phyloP scores from a whole-genome alignment of 164 flowering plant genomes.

The Amborella trichopoda region DNA sequence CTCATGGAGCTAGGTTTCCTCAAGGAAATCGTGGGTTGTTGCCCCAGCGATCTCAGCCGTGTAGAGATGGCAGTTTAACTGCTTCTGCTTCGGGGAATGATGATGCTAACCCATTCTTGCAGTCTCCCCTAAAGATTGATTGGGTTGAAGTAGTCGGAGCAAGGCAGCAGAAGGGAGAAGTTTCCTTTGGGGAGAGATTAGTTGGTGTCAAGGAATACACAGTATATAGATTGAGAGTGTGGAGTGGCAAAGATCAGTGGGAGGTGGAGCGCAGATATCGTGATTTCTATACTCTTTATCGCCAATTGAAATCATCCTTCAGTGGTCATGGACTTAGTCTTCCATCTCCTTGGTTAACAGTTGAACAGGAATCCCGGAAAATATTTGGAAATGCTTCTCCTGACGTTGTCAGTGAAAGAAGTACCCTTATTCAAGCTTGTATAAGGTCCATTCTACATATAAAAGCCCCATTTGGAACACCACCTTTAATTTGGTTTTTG shows the following conservation, averaged over 20 bases:
- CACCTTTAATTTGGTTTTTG: conserved; percentile 56
- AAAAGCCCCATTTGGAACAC: conserved; percentile 24
- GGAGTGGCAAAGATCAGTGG: conserved; percentile 72
- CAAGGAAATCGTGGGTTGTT: conserved; percentile 18
- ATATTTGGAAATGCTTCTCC: conserved; percentile 89
- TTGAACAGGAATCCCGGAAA: conserved; percentile 75
- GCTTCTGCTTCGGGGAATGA: conserved; percentile 66
- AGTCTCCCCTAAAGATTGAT: conserved; percentile 37
- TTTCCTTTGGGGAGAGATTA: conserved; percentile 82
- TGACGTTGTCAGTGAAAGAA: conserved; percentile 66
- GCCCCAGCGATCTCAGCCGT: conserved; percentile 26
- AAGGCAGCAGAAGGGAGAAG: conserved; percentile 75
- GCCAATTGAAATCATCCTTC: conserved; percentile 43
- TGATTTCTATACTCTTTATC: conserved; percentile 73
- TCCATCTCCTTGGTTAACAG: conserved; percentile 73
- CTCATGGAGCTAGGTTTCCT: conserved; percentile 33
- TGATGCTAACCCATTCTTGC: conserved; percentile 18
- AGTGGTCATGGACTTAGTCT: conserved; percentile 55
- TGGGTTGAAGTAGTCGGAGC: conserved; percentile 84
- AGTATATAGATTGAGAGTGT: conserved; percentile 62
- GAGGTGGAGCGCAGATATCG: conserved; percentile 91
- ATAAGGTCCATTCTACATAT: conserved; percentile 48
- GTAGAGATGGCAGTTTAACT: conserved; percentile 76
- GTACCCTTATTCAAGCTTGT: conserved; percentile 82
- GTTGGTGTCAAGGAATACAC: conserved; percentile 95